Evolutionary conservation across 805 yeast species (phyloP).

Genomic region (Zygotorulaspora danielsina): DNA sequence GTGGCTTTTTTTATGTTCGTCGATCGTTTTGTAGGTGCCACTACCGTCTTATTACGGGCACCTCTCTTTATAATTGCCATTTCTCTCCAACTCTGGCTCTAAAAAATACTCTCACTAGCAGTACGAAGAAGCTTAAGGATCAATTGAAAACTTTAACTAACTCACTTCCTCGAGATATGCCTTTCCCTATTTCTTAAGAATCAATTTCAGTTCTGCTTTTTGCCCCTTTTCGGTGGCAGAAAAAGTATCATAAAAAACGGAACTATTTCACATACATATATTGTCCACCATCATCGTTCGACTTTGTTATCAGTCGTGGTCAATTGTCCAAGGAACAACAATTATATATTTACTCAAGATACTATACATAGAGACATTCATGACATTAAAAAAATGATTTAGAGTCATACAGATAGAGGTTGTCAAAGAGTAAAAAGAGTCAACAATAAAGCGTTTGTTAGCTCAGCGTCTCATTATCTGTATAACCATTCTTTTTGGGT

Average conservation of each 20-base stretch:
- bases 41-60: conserved; percentile 51
- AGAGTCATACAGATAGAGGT: not conserved
- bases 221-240: conserved; percentile 5
- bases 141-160: not conserved
- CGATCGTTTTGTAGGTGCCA: conserved; percentile 52
- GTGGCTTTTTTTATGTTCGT: conserved; percentile 76
- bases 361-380: not conserved
- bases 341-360: too few relatives aligned
- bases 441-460: too few relatives aligned
- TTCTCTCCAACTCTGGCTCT: not conserved
- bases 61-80: conserved; percentile 82
- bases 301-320: too few relatives aligned
- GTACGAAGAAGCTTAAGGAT: not conserved
- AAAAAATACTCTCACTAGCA: not conserved
- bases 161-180: too few relatives aligned
- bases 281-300: too few relatives aligned
- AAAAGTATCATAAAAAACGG: not conserved
- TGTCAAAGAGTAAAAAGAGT: too few relatives aligned
- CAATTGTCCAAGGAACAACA: too few relatives aligned
- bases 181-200: too few relatives aligned
- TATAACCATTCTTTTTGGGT: not conserved
- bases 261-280: too few relatives aligned
- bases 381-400: not conserved
- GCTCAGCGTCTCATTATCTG: not conserved
- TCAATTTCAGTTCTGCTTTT: not conserved